Conservation (phyloP, 192 early-diverging fungal species). For the Rhizoclosmatium globosum region DNA sequence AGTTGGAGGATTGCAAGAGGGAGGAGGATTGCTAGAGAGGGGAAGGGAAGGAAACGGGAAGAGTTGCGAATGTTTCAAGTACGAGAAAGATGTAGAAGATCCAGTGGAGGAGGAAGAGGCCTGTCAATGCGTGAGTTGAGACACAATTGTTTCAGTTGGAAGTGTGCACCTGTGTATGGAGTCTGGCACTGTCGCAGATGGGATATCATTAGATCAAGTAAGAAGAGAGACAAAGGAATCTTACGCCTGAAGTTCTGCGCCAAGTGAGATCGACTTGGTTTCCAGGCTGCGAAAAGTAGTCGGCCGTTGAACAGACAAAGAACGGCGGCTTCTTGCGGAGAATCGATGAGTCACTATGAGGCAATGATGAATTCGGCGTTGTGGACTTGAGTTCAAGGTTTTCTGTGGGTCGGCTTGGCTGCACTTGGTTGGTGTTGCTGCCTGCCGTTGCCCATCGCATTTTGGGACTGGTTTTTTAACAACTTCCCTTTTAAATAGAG, state of each 20-base stretch:
- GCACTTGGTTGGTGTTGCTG: background rate
- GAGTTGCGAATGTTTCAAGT: background rate
- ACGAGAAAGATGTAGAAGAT: background rate
- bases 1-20: background rate
- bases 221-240: background rate
- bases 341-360: no score
- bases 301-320: background rate
- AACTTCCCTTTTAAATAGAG: background rate
- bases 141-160: background rate
- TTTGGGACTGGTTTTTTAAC: no score
- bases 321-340: background rate
- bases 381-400: no score
- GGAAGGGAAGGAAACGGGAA: background rate
- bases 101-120: conserved; percentile 4
- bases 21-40: background rate
- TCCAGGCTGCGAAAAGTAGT: background rate
- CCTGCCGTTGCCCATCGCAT: no score
- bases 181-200: background rate
- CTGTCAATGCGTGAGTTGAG: background rate
- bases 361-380: no score
- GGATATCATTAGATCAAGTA: background rate
- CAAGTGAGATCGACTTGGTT: background rate
- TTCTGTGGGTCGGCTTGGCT: background rate
- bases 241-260: background rate
- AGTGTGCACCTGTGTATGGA: background rate